phyloP scores from a whole-genome alignment of 2,329 filamentous ascomycete species.

The Aspergillus sp. region DNA sequence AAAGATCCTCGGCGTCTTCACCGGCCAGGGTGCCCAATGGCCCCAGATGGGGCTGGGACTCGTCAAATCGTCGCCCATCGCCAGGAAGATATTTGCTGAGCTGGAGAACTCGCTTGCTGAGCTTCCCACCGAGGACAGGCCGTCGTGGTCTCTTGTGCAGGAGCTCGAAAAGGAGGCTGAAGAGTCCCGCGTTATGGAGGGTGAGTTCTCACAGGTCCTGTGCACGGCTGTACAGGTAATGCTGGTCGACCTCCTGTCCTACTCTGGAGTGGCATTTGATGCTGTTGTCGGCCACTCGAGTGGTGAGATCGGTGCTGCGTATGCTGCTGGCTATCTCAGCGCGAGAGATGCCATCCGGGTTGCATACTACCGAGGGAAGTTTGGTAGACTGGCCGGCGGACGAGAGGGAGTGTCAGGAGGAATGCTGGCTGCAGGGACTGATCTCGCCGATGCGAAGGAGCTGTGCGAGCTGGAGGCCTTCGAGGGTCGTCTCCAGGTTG shows the following conservation, averaged over 20 bases:
- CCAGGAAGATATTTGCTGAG: neutral
- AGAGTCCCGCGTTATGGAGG: slow-evolving; percentile 20
- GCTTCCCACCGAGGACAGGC: neutral
- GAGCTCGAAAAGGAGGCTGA: neutral
- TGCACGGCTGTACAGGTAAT: slow-evolving; percentile 34
- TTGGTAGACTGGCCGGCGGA: slow-evolving; percentile 16
- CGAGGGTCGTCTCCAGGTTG: neutral
- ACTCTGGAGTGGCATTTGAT: slow-evolving; percentile 24
- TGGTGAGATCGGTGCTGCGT: slow-evolving; percentile 45
- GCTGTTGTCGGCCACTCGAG: slow-evolving; percentile 31
- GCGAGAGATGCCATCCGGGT: slow-evolving; percentile 38
- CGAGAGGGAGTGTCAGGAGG: neutral
- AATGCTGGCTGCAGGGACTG: neutral
- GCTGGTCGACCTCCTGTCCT: slow-evolving; percentile 27
- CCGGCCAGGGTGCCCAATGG: slow-evolving; percentile 23
- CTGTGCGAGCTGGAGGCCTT: neutral
- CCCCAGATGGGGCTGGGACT: slow-evolving; percentile 11
- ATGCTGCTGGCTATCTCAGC: slow-evolving; percentile 1
- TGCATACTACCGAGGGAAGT: slow-evolving; percentile 47
- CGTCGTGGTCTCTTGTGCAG: neutral
- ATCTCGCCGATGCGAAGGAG: neutral
- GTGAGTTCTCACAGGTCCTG: slow-evolving; percentile 29
- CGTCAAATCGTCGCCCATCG: neutral
- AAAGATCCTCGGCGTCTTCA: slow-evolving; percentile 11
- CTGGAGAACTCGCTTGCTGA: neutral